Evolutionary conservation across 257 asterid species (phyloP).

Genomic region (Sherardia arvensis): DNA sequence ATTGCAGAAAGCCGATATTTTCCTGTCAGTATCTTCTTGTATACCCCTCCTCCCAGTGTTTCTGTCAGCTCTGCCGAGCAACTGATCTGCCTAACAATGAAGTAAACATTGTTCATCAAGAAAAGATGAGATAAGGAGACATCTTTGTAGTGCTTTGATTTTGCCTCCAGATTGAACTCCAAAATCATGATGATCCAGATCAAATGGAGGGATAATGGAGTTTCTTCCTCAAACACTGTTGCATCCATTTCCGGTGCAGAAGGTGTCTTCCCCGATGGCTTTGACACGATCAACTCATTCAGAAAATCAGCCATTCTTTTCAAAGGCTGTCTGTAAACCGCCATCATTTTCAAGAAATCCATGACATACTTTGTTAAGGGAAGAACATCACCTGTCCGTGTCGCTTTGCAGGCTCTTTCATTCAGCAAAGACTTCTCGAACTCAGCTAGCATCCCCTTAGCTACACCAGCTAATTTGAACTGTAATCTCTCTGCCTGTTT

Average conservation of each 20-base stretch:
- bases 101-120: conserved; percentile 87
- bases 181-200: conserved; percentile 67
- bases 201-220: conserved; percentile 64
- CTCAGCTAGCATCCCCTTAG: conserved; percentile 62
- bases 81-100: conserved; percentile 61
- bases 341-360: conserved; percentile 69
- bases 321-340: conserved; percentile 51
- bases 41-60: conserved; percentile 73
- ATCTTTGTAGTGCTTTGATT: conserved; percentile 66
- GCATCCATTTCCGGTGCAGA: conserved; percentile 65
- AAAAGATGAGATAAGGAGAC: conserved; percentile 64
- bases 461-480: conserved; percentile 74
- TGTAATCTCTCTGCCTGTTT: conserved; percentile 57
- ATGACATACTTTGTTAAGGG: conserved; percentile 87
- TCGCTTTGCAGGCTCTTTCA: conserved; percentile 57
- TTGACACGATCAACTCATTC: conserved; percentile 56
- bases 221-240: conserved; percentile 42
- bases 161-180: conserved; percentile 70
- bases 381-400: conserved; percentile 83
- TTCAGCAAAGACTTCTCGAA: conserved; percentile 75
- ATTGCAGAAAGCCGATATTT: conserved; percentile 55
- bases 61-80: conserved; percentile 70
- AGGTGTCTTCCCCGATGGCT: conserved; percentile 61
- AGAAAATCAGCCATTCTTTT: conserved; percentile 15
- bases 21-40: conserved; percentile 46